These are phyloP conservation scores for Cryptococcus sp. DNA, from an alignment of 1,284 basidiomycete genomes.

Conservation along the genomic window DNA sequence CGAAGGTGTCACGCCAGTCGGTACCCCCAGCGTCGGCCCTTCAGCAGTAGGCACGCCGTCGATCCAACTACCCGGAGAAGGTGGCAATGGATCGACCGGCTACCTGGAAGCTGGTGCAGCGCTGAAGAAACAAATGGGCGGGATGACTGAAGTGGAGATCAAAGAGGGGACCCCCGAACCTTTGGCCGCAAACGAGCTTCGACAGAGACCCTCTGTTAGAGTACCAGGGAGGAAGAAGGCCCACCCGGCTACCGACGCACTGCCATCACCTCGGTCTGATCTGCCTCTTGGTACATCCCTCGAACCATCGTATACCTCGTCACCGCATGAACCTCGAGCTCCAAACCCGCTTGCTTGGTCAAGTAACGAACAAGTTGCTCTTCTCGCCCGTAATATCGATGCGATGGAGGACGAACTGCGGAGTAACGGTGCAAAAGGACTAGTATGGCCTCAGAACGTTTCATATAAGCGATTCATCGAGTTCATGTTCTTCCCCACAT, in stretches of 20 bases:
- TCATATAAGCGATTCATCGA: slow-evolving; percentile 79
- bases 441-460: slow-evolving; percentile 85
- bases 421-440: slow-evolving; percentile 61
- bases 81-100: slow-evolving; percentile 4
- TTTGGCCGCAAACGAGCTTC: slow-evolving; percentile 6
- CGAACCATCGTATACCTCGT: slow-evolving; percentile 42
- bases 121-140: slow-evolving; percentile 14
- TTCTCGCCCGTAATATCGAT: slow-evolving; percentile 72
- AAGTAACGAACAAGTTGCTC: slow-evolving; percentile 66
- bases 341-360: slow-evolving; percentile 69
- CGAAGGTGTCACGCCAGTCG: slow-evolving; percentile 38
- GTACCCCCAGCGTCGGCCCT: slow-evolving; percentile 57
- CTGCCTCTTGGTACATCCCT: slow-evolving; percentile 50
- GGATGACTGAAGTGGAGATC: slow-evolving; percentile 2
- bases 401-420: slow-evolving; percentile 76
- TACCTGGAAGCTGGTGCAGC: slow-evolving; percentile 15
- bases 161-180: slow-evolving; percentile 12
- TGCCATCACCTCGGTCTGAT: slow-evolving; percentile 35
- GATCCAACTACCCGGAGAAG: slow-evolving; percentile 15
- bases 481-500: slow-evolving; percentile 86
- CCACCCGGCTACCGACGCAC: slow-evolving; percentile 32
- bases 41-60: slow-evolving; percentile 54
- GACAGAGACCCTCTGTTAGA: slow-evolving; percentile 8
- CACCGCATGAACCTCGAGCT: slow-evolving; percentile 47
- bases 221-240: slow-evolving; percentile 4